A percentile compares a stretch with the other conserved stretches of the same genome.
phyloP scores from a whole-genome alignment of 148 eudicot species.

The Amaranthus palmeri region DNA sequence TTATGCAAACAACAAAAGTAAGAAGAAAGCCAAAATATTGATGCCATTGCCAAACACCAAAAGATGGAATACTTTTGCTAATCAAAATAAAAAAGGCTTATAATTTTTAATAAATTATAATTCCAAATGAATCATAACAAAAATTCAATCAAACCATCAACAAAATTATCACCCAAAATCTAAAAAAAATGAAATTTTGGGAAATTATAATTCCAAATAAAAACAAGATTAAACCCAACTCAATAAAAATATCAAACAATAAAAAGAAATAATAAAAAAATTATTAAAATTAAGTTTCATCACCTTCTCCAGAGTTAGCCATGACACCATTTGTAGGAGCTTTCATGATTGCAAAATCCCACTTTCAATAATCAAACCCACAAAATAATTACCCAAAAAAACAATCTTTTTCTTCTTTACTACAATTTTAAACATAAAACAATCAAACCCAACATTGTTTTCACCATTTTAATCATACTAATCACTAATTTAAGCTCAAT shows the following conservation, averaged over 20 bases:
- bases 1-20: slow-evolving; percentile 15
- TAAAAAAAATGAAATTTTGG: neutral
- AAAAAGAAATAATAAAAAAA: neutral
- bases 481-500: neutral
- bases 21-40: slow-evolving; percentile 3
- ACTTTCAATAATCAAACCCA: too few relatives aligned
- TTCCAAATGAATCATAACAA: slow-evolving; percentile 4
- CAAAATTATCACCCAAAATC: neutral
- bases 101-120: neutral
- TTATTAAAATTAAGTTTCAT: neutral
- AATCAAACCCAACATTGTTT: neutral
- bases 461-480: neutral
- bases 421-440: neutral
- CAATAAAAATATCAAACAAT: too few relatives aligned
- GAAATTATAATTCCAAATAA: neutral
- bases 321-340: slow-evolving; percentile 67
- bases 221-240: neutral
- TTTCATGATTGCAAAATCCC: slow-evolving; percentile 40
- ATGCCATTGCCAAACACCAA: neutral
- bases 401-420: too few relatives aligned
- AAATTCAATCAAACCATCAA: neutral
- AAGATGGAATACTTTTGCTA: neutral
- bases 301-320: slow-evolving; percentile 37
- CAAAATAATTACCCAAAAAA: neutral
- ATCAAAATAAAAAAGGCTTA: neutral